Evolutionary conservation across 805 yeast species (phyloP).

Genomic region (Metschnikowia vanudenii): DNA sequence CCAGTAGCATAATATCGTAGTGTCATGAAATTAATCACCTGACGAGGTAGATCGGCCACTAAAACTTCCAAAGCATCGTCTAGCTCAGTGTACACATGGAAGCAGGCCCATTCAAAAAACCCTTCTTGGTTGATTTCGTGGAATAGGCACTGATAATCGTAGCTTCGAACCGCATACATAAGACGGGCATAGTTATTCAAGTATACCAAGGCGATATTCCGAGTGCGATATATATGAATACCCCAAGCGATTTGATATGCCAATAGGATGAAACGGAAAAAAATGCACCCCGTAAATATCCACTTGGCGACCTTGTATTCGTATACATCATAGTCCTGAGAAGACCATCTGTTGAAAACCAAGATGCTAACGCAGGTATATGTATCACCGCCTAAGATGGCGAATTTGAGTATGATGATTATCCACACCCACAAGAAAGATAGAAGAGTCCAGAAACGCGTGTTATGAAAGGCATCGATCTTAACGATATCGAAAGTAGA

Average conservation of each 20-base stretch:
- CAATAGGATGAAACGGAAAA: conserved; percentile 60
- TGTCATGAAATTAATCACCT: conserved; percentile 77
- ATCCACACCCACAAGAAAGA: conserved; percentile 44
- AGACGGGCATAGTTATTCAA: conserved; percentile 62
- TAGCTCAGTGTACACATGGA: conserved; percentile 62
- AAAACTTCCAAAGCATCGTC: conserved; percentile 61
- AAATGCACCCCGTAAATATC: conserved; percentile 80
- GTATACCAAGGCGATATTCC: conserved; percentile 67
- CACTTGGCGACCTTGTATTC: conserved; percentile 57
- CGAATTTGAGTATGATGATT: conserved; percentile 51
- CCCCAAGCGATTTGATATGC: conserved; percentile 61
- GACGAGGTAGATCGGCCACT: conserved; percentile 85
- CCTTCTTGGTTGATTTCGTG: conserved; percentile 62
- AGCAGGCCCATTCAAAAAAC: conserved; percentile 64
- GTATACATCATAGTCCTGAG: conserved; percentile 44
- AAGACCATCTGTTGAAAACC: conserved; percentile 70
- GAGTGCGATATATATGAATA: conserved; percentile 52
- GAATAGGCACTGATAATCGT: conserved; percentile 70
- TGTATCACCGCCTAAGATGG: conserved; percentile 62
- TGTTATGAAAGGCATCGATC: conserved; percentile 46
- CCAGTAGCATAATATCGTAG: conserved; percentile 50
- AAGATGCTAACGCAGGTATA: conserved; percentile 75
- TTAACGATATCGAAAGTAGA: conserved; percentile 52
- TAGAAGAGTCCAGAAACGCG: conserved; percentile 41
- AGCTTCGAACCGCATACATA: conserved; percentile 53